Evolutionary conservation across 202 grass and related monocot species (phyloP), one percentile per base, ranked within the genome.

Genomic region (Dendrocalamus latiflorus): DNA sequence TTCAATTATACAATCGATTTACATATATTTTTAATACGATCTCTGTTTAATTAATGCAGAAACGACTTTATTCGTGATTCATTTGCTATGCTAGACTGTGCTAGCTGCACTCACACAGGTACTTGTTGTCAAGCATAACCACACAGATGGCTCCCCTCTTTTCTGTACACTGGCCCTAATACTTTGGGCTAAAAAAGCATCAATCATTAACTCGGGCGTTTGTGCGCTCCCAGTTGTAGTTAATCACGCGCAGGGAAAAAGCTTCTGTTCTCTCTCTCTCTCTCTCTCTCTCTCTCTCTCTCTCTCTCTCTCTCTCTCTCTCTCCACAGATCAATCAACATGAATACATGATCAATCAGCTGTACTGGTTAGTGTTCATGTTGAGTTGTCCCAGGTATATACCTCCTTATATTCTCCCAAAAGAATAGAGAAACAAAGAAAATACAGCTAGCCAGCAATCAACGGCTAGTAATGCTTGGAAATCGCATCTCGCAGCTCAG

Each of bases 101-200:
- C 44, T 18, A 57, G 48, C 53, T 22, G n/a, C 53, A 11, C 24
- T 30, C 15, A 16, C 20, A 68, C 0, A 33, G 34, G 25, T 48
- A 71, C 5, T 26, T 12, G 22, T 4, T 70, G 25, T 50, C 6
- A 45, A 45, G 1, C 14, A 49, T 49, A 49, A 17, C 47, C 47
- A 49, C 47, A 49, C 47, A 49, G 15, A 6, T 49, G 47, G 13
- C 14, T 49, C 44, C 22, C 68, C 3, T 6, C 15, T 71, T 71
- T 71, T 71, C 15, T 18, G 41, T 49, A 49, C 68, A 71, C 22
- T 33, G 15, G 8, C 42, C 0, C 77, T 60, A 74, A 67, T 68
- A 57, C 77, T 86, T 86, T 86, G 70, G 28, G 44, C 47, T 72
- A 72, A 72, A 72, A 16, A 72, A 36, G 26, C 69, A 72, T 13